phyloP scores from a whole-genome alignment of 1,284 basidiomycete genomes.

The Moesziomyces sp. region DNA sequence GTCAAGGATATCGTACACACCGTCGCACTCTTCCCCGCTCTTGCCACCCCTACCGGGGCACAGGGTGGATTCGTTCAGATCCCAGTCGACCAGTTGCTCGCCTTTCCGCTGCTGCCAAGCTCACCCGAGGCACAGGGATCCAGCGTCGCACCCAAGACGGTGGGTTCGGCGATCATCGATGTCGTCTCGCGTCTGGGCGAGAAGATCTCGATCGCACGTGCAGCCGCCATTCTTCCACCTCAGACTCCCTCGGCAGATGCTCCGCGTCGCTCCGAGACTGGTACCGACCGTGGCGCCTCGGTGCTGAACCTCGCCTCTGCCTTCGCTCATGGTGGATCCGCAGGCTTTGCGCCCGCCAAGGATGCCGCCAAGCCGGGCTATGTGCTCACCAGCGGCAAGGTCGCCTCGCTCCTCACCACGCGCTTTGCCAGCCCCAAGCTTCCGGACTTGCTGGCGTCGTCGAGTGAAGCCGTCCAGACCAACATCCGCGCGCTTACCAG shows the following conservation, averaged over 20 bases:
- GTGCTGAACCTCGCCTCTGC: conserved; percentile 74
- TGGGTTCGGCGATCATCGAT: conserved; percentile 81
- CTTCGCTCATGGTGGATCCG: conserved; percentile 77
- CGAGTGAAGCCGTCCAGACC: conserved; percentile 62
- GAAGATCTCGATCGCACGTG: conserved; percentile 83
- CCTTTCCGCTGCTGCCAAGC: conserved; percentile 66
- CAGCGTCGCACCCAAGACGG: conserved; percentile 70
- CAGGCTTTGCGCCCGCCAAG: conserved; percentile 68
- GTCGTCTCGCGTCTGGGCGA: conserved; percentile 88
- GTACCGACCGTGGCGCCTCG: conserved; percentile 9
- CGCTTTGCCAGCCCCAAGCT: conserved; percentile 25
- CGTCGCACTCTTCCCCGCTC: conserved; percentile 80
- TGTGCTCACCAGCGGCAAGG: conserved; percentile 44
- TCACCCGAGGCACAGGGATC: conserved; percentile 61
- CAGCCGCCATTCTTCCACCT: conserved; percentile 76
- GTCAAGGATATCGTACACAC: conserved; percentile 86
- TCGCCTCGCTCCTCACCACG: conserved; percentile 56
- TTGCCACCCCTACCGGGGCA: conserved; percentile 8
- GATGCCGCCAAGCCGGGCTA: conserved; percentile 69
- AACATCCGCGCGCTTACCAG: conserved; percentile 77
- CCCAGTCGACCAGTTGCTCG: conserved; percentile 45
- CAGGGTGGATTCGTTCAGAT: conserved; percentile 31
- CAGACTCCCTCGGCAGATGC: conserved; percentile 59
- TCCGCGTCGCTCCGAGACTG: conserved; percentile 28
- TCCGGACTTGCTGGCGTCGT: conserved; percentile 13